Evolutionary conservation across 805 yeast genomes (phyloP).

Genomic region (Lachancea fermentati): DNA sequence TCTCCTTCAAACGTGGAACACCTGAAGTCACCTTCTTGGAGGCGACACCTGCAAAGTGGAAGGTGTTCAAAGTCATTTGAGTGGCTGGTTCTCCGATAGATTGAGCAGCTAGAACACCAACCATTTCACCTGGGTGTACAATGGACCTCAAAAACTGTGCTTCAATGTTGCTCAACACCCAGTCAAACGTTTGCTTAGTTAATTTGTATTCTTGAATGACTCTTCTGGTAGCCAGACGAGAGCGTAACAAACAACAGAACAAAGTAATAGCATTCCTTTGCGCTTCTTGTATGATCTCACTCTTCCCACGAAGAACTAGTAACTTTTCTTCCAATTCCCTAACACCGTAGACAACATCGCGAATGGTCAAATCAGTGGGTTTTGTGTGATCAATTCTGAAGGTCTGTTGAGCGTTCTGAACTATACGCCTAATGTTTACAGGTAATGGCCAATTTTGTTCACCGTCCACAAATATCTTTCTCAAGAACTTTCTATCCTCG

Average conservation of each 20-base stretch:
- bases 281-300: conserved; percentile 70
- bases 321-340: conserved; percentile 60
- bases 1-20: conserved; percentile 97
- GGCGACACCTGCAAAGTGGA: conserved; percentile 98
- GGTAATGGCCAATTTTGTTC: conserved; percentile 98
- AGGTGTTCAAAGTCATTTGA: conserved; percentile 94
- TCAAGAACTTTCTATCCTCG: conserved; percentile 71
- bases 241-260: conserved; percentile 88
- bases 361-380: conserved; percentile 84
- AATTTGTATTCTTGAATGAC: conserved; percentile 86
- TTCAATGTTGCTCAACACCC: conserved; percentile 94
- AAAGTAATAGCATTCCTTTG: conserved; percentile 86
- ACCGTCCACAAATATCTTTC: conserved; percentile 87
- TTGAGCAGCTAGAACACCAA: conserved; percentile 95
- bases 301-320: conserved; percentile 76
- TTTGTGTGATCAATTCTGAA: conserved; percentile 88
- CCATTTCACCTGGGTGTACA: conserved; percentile 98
- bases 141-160: conserved; percentile 86
- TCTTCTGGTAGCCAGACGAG: conserved; percentile 86
- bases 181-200: conserved; percentile 80
- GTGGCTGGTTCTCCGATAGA: conserved; percentile 98
- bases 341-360: conserved; percentile 73
- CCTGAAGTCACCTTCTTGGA: conserved; percentile 94
- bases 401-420: conserved; percentile 95
- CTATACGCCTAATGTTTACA: conserved; percentile 90